These are phyloP conservation scores for Xylariaceae sp. DNA, from an alignment of 2,329 filamentous ascomycete species.

Conservation along the genomic window DNA sequence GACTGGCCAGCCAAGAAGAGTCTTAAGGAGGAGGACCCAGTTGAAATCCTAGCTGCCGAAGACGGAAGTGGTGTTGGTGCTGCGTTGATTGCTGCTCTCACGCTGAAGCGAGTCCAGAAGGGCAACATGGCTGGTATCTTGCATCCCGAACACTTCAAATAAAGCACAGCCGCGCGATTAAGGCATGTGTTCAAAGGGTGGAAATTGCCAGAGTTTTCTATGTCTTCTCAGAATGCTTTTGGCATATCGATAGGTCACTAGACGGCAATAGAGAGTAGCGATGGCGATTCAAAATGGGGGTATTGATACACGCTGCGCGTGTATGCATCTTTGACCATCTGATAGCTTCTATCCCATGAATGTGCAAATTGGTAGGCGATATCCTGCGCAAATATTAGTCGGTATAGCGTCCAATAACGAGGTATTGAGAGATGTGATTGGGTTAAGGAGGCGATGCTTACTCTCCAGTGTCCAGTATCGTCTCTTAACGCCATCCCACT, in stretches of 20 bases:
- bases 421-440: no score
- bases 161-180: slow-evolving; percentile 9
- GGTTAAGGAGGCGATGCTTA: slow-evolving; percentile 33
- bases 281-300: no score
- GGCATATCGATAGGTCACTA: no score
- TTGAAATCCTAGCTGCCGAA: slow-evolving; percentile 85
- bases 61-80: slow-evolving; percentile 97
- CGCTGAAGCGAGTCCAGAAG: slow-evolving; percentile 58
- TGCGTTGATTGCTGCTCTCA: slow-evolving; percentile 80
- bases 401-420: background rate
- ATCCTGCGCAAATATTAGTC: slow-evolving; percentile 40
- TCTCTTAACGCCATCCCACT: slow-evolving; percentile 85
- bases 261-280: no score
- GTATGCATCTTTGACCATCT: background rate
- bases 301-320: no score
- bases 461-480: slow-evolving; percentile 85
- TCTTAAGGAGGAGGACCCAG: slow-evolving; percentile 73
- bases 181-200: no score
- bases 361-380: slow-evolving; percentile 69
- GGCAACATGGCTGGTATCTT: slow-evolving; percentile 62
- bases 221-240: no score
- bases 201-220: no score
- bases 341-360: slow-evolving; percentile 57
- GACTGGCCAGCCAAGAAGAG: slow-evolving; percentile 77
- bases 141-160: slow-evolving; percentile 59